A percentile compares a stretch with the other conserved stretches of the same genome.
phyloP scores from a whole-genome alignment of 2,329 filamentous ascomycete genomes.

The Fusarium sp. region DNA sequence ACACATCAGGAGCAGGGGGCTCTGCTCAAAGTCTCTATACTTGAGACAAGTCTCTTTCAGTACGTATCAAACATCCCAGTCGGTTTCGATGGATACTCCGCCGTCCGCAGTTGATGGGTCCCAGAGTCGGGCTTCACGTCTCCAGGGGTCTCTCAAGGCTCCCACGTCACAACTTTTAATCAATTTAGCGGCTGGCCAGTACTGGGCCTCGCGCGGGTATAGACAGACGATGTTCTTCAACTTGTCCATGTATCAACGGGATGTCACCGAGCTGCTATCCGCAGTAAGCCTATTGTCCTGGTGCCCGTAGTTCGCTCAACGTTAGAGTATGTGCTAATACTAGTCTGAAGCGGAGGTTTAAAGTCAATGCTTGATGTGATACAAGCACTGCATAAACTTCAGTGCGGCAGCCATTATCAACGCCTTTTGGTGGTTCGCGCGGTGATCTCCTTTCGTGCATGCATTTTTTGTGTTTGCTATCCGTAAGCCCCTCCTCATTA shows the following conservation, averaged over 20 bases:
- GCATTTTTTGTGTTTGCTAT: conserved; percentile 9
- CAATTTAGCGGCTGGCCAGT: background rate
- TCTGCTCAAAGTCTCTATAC: conserved; percentile 23
- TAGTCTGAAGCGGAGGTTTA: conserved; percentile 15
- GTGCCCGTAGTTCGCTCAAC: conserved; percentile 2
- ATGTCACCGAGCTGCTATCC: conserved; percentile 27
- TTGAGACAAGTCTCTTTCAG: background rate
- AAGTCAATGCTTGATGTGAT: conserved; percentile 34
- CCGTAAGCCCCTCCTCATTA: conserved; percentile 23
- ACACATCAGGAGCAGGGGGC: conserved; percentile 9
- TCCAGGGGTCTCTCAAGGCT: conserved; percentile 37
- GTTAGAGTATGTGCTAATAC: background rate
- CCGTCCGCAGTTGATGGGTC: conserved; percentile 28
- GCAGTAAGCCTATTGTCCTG: conserved; percentile 3
- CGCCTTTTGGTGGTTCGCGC: conserved; percentile 15
- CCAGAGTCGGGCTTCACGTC: conserved; percentile 21
- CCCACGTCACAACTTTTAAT: conserved; percentile 32
- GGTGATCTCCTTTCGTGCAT: background rate
- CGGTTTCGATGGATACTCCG: conserved; percentile 15
- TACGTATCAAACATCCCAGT: conserved; percentile 14
- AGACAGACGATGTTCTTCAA: background rate
- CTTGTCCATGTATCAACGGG: conserved; percentile 2
- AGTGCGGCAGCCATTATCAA: conserved; percentile 29
- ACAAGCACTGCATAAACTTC: conserved; percentile 14
- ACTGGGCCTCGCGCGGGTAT: background rate